Evolutionary conservation across 306 rosid genomes (phyloP), one percentile per base, ranked within the genome.

Genomic region (Oemleria cerasiformis): DNA sequence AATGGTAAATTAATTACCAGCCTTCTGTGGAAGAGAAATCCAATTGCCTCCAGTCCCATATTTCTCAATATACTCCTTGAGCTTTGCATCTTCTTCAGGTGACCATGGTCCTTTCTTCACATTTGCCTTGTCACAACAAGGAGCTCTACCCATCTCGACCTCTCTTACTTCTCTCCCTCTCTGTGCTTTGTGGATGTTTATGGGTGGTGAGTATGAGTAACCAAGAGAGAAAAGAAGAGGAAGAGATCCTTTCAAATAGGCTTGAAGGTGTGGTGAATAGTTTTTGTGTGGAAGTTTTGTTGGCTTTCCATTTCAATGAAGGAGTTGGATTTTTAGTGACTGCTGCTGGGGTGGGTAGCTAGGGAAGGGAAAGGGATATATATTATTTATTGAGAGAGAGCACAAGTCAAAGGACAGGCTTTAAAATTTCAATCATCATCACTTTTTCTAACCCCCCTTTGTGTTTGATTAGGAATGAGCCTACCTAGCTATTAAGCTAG

Each of bases 101-200:
- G 98, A 88, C 98, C 98, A 93, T 71, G 98, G 98, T 7, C 98
- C 98, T 77, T 68, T 93, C 90, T 93, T 93, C 55, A 93, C 98
- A 78, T 84, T 88, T 38, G 88, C 87, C 84, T 93, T 93, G 77
- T 93, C 98, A 78, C 98, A 93, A 44, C 98, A 93, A 62, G 98
- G 98, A 84, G 97, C 91, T 71, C 98, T 90, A 0, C 98, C 98
- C 98, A 90, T 19, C 75, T 68, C 55, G 25, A 3, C 10, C 48
- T 69, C 41, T 49, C 54, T 41, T 0, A 1, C 3, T 30, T 75
- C 30, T 64, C 61, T 69, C 60, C 68, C 44, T 57, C 54, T n/a
- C 21, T 67, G 38, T 40, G 64, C 68, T 34, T n/a, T 40, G 36
- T 30, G 36, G 36, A 30, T 30, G 36, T 2, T 2, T 30, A 4